A percentile compares a stretch with the other conserved stretches of the same genome.
These are phyloP conservation scores for Colletotrichum magnum DNA, from an alignment of 2,329 filamentous ascomycete species.

Conservation along the genomic window DNA sequence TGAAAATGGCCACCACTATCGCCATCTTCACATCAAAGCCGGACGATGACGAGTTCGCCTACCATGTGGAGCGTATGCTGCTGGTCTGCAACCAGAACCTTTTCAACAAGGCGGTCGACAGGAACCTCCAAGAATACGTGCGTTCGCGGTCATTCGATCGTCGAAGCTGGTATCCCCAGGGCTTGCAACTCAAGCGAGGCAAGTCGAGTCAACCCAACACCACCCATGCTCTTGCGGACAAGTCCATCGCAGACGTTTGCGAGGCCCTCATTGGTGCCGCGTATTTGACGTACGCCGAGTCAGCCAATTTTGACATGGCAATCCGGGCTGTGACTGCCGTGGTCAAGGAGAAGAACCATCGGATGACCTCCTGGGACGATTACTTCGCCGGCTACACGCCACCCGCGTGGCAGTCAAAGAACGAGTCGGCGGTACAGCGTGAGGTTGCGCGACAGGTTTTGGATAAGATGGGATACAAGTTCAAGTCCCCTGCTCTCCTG, in stretches of 20 bases:
- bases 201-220: conserved; percentile 71
- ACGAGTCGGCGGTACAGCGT: conserved; percentile 75
- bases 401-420: conserved; percentile 78
- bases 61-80: conserved; percentile 91
- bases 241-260: conserved; percentile 93
- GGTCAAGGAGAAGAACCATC: conserved; percentile 78
- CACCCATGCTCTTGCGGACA: conserved; percentile 82
- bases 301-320: conserved; percentile 67
- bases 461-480: conserved; percentile 70
- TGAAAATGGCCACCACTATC: conserved; percentile 97
- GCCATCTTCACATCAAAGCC: conserved; percentile 84
- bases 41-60: conserved; percentile 85
- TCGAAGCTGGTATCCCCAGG: conserved; percentile 90
- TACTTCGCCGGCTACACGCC: conserved; percentile 79
- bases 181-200: conserved; percentile 79
- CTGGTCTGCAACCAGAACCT: conserved; percentile 94
- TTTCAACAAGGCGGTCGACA: conserved; percentile 79
- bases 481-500: conserved; percentile 82
- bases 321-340: conserved; percentile 77
- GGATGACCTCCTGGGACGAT: conserved; percentile 77
- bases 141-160: conserved; percentile 87
- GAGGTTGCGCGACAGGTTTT: conserved; percentile 78
- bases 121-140: conserved; percentile 80
- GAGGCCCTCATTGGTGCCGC: conserved; percentile 95
- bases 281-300: conserved; percentile 64